phyloP scores from a whole-genome alignment of 2,329 filamentous ascomycete species.

The Aspergillus phoenicis region DNA sequence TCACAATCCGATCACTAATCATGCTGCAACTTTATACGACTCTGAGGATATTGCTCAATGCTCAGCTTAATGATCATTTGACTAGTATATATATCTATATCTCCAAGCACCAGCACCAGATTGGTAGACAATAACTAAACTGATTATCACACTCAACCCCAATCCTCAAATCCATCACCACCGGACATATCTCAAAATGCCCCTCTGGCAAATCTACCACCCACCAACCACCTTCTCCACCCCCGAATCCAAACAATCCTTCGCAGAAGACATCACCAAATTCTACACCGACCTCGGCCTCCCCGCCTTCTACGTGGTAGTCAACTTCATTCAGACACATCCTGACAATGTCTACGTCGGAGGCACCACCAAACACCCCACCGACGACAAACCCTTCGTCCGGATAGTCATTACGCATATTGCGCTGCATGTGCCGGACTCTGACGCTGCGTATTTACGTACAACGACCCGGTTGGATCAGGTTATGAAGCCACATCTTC shows the following conservation, averaged over 20 bases:
- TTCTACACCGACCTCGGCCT: conserved; percentile 28
- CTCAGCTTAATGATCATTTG: not conserved
- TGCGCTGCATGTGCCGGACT: conserved; percentile 16
- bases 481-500: conserved; percentile 20
- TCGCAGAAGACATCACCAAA: conserved; percentile 30
- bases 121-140: too few relatives aligned
- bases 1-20: not conserved
- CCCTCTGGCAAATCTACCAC: conserved; percentile 22
- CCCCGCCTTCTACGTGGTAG: conserved; percentile 34
- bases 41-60: not conserved
- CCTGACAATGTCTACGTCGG: conserved; percentile 17
- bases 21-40: not conserved
- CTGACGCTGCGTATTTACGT: conserved; percentile 2
- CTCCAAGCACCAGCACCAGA: not conserved
- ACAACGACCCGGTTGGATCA: conserved; percentile 15
- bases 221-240: conserved; percentile 17
- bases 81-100: not conserved
- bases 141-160: too few relatives aligned
- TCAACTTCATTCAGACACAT: conserved; percentile 26
- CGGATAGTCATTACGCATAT: conserved; percentile 25
- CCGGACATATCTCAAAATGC: conserved; percentile 3
- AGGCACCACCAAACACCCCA: not conserved
- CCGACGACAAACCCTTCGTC: conserved; percentile 19
- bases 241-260: conserved; percentile 12
- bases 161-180: not conserved